Conservation (phyloP, 2,329 filamentous ascomycete genomes). For the Sordariomycetes sp. region DNA sequence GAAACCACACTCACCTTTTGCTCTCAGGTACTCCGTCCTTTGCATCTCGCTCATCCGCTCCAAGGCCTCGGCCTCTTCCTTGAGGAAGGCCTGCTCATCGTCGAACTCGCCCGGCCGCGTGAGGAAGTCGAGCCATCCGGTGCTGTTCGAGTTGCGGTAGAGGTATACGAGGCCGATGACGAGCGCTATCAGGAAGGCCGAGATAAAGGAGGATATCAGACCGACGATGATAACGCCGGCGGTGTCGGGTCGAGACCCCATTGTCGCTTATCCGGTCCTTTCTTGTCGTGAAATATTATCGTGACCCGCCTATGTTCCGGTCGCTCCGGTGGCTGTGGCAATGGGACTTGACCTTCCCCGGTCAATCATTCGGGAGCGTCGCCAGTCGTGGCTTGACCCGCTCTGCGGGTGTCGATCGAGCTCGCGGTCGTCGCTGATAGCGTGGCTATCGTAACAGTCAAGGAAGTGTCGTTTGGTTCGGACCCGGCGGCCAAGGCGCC, state of each 20-base stretch:
- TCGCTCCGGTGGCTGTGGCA: background rate
- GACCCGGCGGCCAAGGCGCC: background rate
- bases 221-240: conserved; percentile 53
- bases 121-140: conserved; percentile 59
- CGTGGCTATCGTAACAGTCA: background rate
- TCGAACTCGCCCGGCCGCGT: conserved; percentile 92
- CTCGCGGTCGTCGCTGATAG: background rate
- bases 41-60: conserved; percentile 93
- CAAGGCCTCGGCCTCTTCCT: conserved; percentile 89
- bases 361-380: background rate
- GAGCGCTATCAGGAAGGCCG: conserved; percentile 62
- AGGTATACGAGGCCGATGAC: conserved; percentile 55
- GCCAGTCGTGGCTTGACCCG: background rate
- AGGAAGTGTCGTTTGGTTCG: background rate
- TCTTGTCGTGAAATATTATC: background rate
- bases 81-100: conserved; percentile 87
- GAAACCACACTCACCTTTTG: conserved; percentile 59
- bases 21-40: conserved; percentile 79
- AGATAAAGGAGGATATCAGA: conserved; percentile 76
- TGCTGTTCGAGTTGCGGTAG: conserved; percentile 19
- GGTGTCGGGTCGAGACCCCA: conserved; percentile 7
- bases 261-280: background rate
- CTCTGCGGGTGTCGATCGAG: background rate
- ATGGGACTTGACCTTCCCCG: background rate
- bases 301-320: background rate